Percentiles rank a stretch among this genome's conserved stretches.
These are phyloP conservation scores for Heritiera fomes DNA, from an alignment of 345 rosid species.

Conservation along the genomic window DNA sequence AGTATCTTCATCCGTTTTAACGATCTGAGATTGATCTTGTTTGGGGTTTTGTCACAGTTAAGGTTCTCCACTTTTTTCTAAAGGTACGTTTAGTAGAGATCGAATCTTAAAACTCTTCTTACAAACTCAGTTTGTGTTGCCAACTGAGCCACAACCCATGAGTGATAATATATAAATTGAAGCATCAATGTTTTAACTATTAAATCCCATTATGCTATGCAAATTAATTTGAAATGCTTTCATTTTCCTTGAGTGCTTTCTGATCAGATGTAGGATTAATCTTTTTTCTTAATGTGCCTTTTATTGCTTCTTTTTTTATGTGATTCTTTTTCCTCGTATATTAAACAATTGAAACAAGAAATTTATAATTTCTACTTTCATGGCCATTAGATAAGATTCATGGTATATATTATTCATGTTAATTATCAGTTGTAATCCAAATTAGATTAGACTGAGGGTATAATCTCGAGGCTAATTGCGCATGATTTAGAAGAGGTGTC, in stretches of 20 bases:
- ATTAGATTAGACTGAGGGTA: not conserved
- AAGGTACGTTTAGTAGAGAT: no score
- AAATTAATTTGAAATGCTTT: not conserved
- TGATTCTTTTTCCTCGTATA: conserved; percentile 4
- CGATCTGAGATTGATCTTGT: no score
- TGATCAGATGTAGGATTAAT: conserved; percentile 5
- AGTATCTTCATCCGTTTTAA: no score
- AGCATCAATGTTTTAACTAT: not conserved
- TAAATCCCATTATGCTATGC: not conserved
- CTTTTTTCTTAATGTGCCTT: not conserved
- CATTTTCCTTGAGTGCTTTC: conserved; percentile 17
- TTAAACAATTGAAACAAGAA: conserved; percentile 7
- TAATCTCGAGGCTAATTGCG: not conserved
- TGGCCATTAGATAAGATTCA: conserved; percentile 18
- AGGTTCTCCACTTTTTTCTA: no score
- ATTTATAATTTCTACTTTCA: not conserved
- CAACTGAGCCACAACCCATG: no score
- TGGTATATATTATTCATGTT: not conserved
- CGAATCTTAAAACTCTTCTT: no score
- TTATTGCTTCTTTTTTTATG: conserved; percentile 2
- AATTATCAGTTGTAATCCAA: conserved; percentile 2
- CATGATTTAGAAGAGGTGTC: not conserved
- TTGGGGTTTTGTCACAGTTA: no score
- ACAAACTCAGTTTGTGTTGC: no score
- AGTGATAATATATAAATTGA: not conserved